Evolutionary conservation across 768 basidiomycete genomes (phyloP).

Genomic region (Boletus speciosus): DNA sequence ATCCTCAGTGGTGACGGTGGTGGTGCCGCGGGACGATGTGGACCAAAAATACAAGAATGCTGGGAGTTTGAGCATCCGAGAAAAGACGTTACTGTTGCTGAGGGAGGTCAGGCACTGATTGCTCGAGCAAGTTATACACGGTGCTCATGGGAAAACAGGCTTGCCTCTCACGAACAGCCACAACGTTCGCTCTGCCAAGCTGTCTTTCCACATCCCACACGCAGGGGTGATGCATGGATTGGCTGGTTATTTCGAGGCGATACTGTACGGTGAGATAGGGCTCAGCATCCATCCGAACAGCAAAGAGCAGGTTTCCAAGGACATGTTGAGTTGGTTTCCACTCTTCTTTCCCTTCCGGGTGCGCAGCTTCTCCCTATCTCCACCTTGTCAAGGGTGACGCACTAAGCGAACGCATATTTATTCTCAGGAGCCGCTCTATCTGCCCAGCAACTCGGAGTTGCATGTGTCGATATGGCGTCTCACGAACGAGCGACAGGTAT

Average conservation of each 20-base stretch:
- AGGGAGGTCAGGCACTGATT: constrained; percentile 48
- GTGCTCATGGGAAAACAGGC: constrained; percentile 44
- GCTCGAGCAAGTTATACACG: not conserved
- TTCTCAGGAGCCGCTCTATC: constrained; percentile 82
- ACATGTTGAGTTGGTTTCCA: constrained; percentile 99
- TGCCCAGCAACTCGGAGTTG: constrained; percentile 89
- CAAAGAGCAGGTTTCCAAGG: constrained; percentile 81
- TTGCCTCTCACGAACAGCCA: constrained; percentile 94
- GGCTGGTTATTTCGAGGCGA: constrained; percentile 96
- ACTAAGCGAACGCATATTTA: not conserved
- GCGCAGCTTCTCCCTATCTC: constrained; percentile 22
- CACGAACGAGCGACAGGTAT: constrained; percentile 84
- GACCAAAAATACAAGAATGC: constrained; percentile 85
- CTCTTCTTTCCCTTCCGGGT: constrained; percentile 94
- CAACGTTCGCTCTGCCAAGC: constrained; percentile 82
- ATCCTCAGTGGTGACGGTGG: constrained; percentile 77
- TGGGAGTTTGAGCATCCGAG: constrained; percentile 98
- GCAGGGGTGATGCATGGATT: constrained; percentile 92
- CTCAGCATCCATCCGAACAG: constrained; percentile 92
- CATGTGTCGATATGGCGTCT: constrained; percentile 93
- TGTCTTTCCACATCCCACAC: constrained; percentile 91
- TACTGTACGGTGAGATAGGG: constrained; percentile 85
- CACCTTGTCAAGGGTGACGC: not conserved
- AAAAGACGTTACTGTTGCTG: constrained; percentile 70
- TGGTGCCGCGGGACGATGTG: constrained; percentile 62